Conservation (phyloP, 305 asterid species). For the Stenogyne calaminthoides region DNA sequence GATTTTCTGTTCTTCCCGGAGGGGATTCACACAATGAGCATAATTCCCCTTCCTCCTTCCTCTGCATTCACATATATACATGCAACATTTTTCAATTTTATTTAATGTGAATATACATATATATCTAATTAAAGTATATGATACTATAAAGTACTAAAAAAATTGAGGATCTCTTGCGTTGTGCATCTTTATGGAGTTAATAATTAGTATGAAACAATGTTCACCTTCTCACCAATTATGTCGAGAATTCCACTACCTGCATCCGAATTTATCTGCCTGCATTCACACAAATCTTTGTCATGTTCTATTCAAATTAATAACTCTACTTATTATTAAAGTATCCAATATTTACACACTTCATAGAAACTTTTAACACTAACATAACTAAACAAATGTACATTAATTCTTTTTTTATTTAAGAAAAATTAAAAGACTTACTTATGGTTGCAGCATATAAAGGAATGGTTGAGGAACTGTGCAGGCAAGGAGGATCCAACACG, state of each 20-base stretch:
- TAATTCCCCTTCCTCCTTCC: constrained; percentile 35
- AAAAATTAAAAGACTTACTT: no score
- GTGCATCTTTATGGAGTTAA: not conserved
- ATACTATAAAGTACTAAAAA: no score
- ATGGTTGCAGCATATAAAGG: constrained; percentile 31
- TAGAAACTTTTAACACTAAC: no score
- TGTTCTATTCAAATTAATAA: not conserved
- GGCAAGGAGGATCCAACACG: constrained; percentile 49
- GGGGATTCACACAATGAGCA: constrained; percentile 46
- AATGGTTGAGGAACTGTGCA: constrained; percentile 40
- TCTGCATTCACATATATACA: constrained; percentile 28
- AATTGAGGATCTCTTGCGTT: no score
- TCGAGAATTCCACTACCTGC: constrained; percentile 42
- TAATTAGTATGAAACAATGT: no score
- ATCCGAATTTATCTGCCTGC: constrained; percentile 34
- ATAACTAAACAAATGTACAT: no score
- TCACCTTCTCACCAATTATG: constrained; percentile 42
- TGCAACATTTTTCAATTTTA: no score
- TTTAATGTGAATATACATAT: no score
- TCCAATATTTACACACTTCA: no score
- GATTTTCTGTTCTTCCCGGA: constrained; percentile 56
- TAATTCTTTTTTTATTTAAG: not conserved
- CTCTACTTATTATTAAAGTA: no score
- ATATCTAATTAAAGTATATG: no score
- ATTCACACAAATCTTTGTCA: not conserved